Evolutionary conservation across 2,329 filamentous ascomycete species (phyloP).

Genomic region (Colletotrichum brevisporum): DNA sequence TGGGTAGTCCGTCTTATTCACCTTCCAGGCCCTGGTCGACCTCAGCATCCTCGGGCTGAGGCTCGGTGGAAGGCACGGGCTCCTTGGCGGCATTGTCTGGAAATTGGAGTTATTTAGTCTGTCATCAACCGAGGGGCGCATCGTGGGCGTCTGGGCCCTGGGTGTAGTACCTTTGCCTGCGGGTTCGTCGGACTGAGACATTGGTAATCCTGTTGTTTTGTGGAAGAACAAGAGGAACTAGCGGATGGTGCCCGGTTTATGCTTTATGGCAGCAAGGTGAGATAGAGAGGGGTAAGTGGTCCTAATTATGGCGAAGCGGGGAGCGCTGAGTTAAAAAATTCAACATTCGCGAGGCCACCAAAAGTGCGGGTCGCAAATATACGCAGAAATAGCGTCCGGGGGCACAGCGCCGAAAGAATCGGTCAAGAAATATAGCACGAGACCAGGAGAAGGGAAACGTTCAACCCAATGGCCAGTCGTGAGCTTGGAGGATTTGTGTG

Average conservation of each 20-base stretch:
- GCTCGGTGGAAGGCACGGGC: slow-evolving; percentile 18
- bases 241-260: neutral
- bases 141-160: neutral
- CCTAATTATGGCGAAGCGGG: slow-evolving; percentile 6
- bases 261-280: neutral
- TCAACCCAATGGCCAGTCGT: slow-evolving; percentile 21
- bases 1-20: slow-evolving; percentile 5
- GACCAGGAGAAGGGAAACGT: slow-evolving; percentile 14
- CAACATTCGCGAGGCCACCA: slow-evolving; percentile 37
- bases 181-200: slow-evolving; percentile 37
- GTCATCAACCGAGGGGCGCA: neutral
- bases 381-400: slow-evolving; percentile 24
- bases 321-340: slow-evolving; percentile 25
- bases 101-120: slow-evolving; percentile 22
- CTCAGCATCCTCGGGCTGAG: slow-evolving; percentile 20
- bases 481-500: slow-evolving; percentile 8
- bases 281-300: slow-evolving; percentile 1
- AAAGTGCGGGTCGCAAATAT: slow-evolving; percentile 24
- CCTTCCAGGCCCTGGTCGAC: slow-evolving; percentile 36
- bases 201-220: slow-evolving; percentile 16
- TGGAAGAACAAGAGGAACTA: neutral
- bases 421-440: slow-evolving; percentile 7
- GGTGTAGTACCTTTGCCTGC: slow-evolving; percentile 34
- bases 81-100: slow-evolving; percentile 35
- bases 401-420: slow-evolving; percentile 20